Base-by-base conservation (phyloP, 352 stramenopile genomes). In the Pythium scleroteichum region DNA sequence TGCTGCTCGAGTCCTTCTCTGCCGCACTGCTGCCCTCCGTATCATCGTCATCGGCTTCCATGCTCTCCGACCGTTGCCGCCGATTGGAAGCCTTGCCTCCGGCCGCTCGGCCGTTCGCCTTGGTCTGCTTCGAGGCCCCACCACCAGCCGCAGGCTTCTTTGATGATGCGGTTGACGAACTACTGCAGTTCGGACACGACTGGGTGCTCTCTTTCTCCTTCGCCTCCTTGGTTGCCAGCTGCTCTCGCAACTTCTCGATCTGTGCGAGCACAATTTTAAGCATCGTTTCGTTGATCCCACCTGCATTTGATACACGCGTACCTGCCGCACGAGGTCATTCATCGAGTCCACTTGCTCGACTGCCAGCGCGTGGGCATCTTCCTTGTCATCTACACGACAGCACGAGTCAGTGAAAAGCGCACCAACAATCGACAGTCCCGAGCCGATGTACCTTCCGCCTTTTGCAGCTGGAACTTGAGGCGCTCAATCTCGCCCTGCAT, bases 401-500 rank as follows among this genome's bases (percentile, higher is more conserved):
- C 27, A 52, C 20, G 0, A 40, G 17, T 32, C 17, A 50, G 20
- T 22, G 26, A 23, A 10, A 26, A 48, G 22, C 44, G 20, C n/a
- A 12, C 4, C 23, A 50, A 1, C 3, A 4, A 42, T 59, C 27
- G 4, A 45, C n/a, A 14, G 48, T 9, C 4, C 14, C 12, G 33
- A 35, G 22, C 10, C 51, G 19, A 45, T 59, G 38, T 73, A 90
- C 80, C 78, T 79, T 93, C 78, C 2, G 82, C 65, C 32, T 85
- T 77, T 44, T 88, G 79, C 24, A 93, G 61, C 57, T 90, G 79
- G 54, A 90, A 93, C 14, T 74, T 72, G 39, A 93, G 64, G 12
- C 84, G 74, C 62, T 92, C 82, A 53, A 93, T 76, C 47, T 93
- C 84, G 51, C 82, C 84, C 53, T 90, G 85, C 78, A 92, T 85